These are phyloP conservation scores for Globisporangium apiculatum DNA, from an alignment of 352 stramenopile species.

Conservation along the genomic window DNA sequence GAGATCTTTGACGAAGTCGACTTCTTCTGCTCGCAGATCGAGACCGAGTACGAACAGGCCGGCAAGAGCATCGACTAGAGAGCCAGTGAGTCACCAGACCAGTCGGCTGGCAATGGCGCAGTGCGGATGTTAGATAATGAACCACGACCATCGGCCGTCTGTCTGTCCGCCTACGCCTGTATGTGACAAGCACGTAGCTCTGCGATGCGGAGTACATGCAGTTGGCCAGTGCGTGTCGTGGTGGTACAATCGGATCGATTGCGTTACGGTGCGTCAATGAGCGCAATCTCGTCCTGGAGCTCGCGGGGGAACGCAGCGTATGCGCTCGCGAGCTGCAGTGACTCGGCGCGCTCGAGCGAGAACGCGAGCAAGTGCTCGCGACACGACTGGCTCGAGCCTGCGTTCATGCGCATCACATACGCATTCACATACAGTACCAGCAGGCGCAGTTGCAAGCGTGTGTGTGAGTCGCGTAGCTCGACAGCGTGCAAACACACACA, in stretches of 20 bases:
- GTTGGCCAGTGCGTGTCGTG: too few species aligned
- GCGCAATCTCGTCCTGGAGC: conserved; percentile 41
- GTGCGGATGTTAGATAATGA: not conserved
- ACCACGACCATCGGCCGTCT: too few species aligned
- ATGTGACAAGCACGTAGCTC: too few species aligned
- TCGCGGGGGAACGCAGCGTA: conserved; percentile 37
- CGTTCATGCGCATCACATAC: too few species aligned
- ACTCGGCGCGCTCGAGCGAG: conserved; percentile 39
- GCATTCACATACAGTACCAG: too few species aligned
- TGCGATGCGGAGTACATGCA: too few species aligned
- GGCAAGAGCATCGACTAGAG: conserved; percentile 80
- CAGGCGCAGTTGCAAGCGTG: not conserved
- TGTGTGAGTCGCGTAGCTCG: not conserved
- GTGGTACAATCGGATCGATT: too few species aligned
- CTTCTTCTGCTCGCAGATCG: conserved; percentile 80
- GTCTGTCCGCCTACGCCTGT: conserved; percentile 16
- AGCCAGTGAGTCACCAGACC: not conserved
- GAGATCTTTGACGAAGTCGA: conserved; percentile 84
- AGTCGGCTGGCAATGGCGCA: not conserved
- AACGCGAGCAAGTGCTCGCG: conserved; percentile 43
- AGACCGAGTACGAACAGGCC: conserved; percentile 77
- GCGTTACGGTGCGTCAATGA: conserved; percentile 24
- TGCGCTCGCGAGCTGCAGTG: conserved; percentile 22
- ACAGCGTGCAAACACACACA: not conserved
- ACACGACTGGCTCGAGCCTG: conserved; percentile 50